Evolutionary conservation across 768 basidiomycete genomes (phyloP).

Genomic region (Boletus insuetus): DNA sequence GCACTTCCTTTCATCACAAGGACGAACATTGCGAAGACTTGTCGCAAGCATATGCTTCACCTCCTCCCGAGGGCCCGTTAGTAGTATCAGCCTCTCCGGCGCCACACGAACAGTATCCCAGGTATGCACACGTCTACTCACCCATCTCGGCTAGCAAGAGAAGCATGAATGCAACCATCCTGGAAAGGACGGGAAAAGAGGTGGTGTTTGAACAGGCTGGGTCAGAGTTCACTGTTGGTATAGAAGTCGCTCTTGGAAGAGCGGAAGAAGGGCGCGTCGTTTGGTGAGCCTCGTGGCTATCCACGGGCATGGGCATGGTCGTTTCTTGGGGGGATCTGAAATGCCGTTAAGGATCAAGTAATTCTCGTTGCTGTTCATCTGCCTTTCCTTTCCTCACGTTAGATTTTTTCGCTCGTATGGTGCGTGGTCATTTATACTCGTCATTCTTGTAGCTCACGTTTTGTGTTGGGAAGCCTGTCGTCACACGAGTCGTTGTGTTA

Average conservation of each 20-base stretch:
- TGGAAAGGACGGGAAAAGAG: conserved; percentile 17
- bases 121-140: conserved; percentile 28
- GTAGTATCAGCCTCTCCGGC: conserved; percentile 15
- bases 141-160: conserved; percentile 17
- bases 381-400: conserved; percentile 1
- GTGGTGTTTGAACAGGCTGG: conserved; percentile 27
- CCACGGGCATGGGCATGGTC: background rate
- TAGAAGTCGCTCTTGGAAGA: conserved; percentile 32
- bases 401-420: conserved; percentile 1
- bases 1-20: conserved; percentile 12
- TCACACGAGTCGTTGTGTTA: background rate
- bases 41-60: conserved; percentile 29
- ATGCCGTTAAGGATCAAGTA: conserved; percentile 7
- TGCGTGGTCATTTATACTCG: background rate
- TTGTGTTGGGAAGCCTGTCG: background rate
- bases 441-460: background rate
- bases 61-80: conserved; percentile 29
- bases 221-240: conserved; percentile 26
- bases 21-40: conserved; percentile 28
- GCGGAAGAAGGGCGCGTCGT: conserved; percentile 33
- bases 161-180: conserved; percentile 4
- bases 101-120: conserved; percentile 24
- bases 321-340: background rate
- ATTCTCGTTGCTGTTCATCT: conserved; percentile 19
- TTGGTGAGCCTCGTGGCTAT: conserved; percentile 20